Base-by-base conservation (phyloP, 2,329 filamentous ascomycete species). In the Colletotrichum sp. region DNA sequence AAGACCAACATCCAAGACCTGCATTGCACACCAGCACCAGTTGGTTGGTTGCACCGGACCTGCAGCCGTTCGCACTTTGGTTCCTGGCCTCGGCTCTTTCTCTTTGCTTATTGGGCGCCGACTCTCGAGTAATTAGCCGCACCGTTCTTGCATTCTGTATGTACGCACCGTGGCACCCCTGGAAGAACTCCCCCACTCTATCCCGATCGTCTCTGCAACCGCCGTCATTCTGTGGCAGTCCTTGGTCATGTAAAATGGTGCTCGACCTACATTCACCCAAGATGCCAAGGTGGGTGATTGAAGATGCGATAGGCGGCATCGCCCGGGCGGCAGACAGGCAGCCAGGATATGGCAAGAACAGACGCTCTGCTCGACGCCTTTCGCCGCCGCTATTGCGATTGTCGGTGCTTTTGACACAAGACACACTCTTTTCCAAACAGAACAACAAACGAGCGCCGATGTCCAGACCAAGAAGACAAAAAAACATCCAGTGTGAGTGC, bases 391-490 rank as follows among this genome's bases (percentile, higher is more conserved):
- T 63, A 28, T 69, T 66, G 32, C 44, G 55, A 34, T 8, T 64
- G 44, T 69, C 64, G 73, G 70, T 76, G 73, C 57, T 69, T 65
- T 73, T 69, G 70, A 76, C 64, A 64, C 73, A 73, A 60, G 73
- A 73, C 63, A 57, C 69, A 73, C 44, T 73, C 57, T 55, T 49
- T 69, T 73, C 70, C 64, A 76, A 60, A 64, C 70, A 34, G 70
- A 69, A 69, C 26, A 65, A 64, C 44, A 76, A 69, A 69, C 73
- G 73, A 76, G 73, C 73, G 73, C 73, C 73, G 73, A 76, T 69
- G 32, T 73, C 73, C 70, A 76, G 73, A 76, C 64, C 64, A 57
- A 59, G 12, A 36, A 21, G 44, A 24, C 10, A 13, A 13, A 21
- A 21, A 52, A 52, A 21, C 44, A 52, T 52, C 44, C 44, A 52